Evolutionary conservation across 2,329 filamentous ascomycete genomes (phyloP), one percentile per base, ranked within the genome.

Genomic region (Graphiopsis chlorocephala): DNA sequence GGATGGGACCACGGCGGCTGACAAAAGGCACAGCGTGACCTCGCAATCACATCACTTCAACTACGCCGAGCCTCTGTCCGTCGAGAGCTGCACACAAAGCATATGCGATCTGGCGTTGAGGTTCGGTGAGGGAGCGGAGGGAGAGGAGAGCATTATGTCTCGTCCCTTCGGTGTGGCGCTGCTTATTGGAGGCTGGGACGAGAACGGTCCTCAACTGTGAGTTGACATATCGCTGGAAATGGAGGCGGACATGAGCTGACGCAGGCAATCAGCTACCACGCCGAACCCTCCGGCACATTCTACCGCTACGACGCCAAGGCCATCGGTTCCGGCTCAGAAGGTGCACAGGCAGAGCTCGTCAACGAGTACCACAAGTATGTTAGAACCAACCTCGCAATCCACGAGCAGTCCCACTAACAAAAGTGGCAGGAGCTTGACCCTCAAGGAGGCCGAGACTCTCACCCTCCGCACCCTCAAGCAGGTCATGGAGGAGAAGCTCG

Each of bases 401-500:
- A n/a, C 50, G 4, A 42, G n/a, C 15, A 6, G 5, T 8, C 2
- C 4, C 17, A 23, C 45, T 57, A 58, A 57, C 42, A 28, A 3
- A n/a, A 11, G 4, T 10, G 4, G 10, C 53, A 64, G 61, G 61
- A 98, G 94, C 65, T 85, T 99, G 68, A 97, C 93, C 48, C 89
- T 99, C 68, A 83, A 86, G 64, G 95, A 99, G 77, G 95, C 95
- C 65, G 95, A 99, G 83, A 95, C 93, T 3, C 83, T 99, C 70
- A 93, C 97, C 60, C 84, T 99, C 75, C 98, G 98, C 87, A 99
- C 95, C 42, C 80, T 99, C 78, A 99, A 98, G 86, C 95, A 99
- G 82, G 95, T 99, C 72, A 99, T 99, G 95, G 95, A 99, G 82
- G 95, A 99, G 88, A 99, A 99, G 84, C 85, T 99, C 67, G 95